Evolutionary conservation across 805 yeast genomes (phyloP).

Genomic region (Ogataea pilisensis): DNA sequence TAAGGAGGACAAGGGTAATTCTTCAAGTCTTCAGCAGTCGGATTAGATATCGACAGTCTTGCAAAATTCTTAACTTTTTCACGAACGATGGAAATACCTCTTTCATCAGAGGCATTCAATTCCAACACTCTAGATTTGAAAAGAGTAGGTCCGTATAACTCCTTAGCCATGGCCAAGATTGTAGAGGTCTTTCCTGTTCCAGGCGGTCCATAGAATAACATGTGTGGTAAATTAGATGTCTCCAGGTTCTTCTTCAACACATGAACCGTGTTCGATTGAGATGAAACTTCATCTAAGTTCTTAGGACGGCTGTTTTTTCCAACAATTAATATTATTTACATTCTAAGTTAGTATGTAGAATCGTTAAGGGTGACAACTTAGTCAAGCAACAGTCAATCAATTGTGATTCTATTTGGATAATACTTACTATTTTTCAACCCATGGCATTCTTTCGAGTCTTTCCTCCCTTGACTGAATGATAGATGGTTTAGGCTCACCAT

Average conservation of each 20-base stretch:
- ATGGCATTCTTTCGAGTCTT: conserved; percentile 58
- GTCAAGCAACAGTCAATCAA: no score
- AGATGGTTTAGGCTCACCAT: conserved; percentile 11
- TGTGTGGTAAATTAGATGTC: conserved; percentile 84
- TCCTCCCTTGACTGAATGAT: conserved; percentile 27
- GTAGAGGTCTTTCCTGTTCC: conserved; percentile 94
- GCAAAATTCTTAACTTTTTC: conserved; percentile 87
- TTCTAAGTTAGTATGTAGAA: background rate
- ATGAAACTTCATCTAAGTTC: conserved; percentile 78
- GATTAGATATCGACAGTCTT: conserved; percentile 76
- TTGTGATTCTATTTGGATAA: background rate
- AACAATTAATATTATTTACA: conserved; percentile 1
- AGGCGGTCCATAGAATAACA: conserved; percentile 91
- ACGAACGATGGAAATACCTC: conserved; percentile 85
- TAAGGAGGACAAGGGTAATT: conserved; percentile 96
- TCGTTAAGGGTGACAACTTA: no score
- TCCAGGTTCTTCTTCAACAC: conserved; percentile 75
- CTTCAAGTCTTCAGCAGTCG: conserved; percentile 60
- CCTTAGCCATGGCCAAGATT: conserved; percentile 74
- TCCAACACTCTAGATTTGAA: conserved; percentile 72
- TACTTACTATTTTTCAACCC: conserved; percentile 83
- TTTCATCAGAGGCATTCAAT: conserved; percentile 84
- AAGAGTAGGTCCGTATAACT: conserved; percentile 70
- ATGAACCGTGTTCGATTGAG: conserved; percentile 85
- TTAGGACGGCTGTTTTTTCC: conserved; percentile 62